Evolutionary conservation across 306 rosid species (phyloP), one percentile per base, ranked within the genome.

Genomic region (Cajanus cajan): DNA sequence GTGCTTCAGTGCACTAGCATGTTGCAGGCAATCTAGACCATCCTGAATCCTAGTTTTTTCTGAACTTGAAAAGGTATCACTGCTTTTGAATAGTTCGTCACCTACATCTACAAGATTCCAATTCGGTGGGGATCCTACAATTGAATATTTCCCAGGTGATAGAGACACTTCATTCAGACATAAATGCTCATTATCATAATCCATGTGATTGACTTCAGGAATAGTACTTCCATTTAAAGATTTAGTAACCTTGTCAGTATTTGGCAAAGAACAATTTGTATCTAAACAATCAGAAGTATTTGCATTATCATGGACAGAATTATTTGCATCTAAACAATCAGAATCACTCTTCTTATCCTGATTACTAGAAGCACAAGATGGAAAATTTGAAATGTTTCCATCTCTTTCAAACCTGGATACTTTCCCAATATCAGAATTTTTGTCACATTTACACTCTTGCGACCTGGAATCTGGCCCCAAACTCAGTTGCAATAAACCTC

Each of bases 191-290:
- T 84, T 79, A 70, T 40, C 83, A 77, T 73, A 80, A 73, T 68
- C 88, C 74, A 61, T 44, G 37, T 74, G n/a, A 66, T 18, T 84
- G 82, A 82, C 80, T 44, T 78, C 88, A 44, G 87, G 64, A 68
- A 62, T 33, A 61, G 83, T 48, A 70, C 79, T 75, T 82, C 28
- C 83, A 73, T 68, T 51, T 44, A 54, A 55, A 18, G 84, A 83
- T 54, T 83, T 69, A 68, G 63, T 37, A 68, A 62, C 86, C 67
- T 22, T 64, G 76, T 61, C 78, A 75, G 45, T 65, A 64, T 78
- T 67, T 72, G 81, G 51, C 48, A 74, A 15, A 12, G 77, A 87
- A 72, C 69, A 78, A 79, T 73, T 79, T 21, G 57, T 86, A 78
- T 75, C 82, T 71, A 59, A 70, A 82, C 78, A 67, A 76, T 51